phyloP scores from a whole-genome alignment of 345 rosid genomes.

The Eucalyptus melliodora region DNA sequence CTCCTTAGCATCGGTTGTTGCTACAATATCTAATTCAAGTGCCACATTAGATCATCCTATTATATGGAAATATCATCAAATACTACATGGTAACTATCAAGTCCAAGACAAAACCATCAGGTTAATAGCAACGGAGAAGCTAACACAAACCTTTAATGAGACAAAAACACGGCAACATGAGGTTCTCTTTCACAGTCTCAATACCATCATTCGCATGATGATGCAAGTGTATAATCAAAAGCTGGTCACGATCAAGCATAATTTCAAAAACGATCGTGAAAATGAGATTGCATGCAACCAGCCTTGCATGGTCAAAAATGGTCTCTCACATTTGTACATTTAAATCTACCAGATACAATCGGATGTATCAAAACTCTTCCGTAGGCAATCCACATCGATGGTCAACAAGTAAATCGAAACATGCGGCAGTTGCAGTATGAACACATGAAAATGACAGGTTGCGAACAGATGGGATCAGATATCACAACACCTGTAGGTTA shows the following conservation, averaged over 20 bases:
- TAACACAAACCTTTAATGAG: constrained; percentile 61
- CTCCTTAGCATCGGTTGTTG: too few relatives aligned
- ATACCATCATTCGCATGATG: constrained; percentile 88
- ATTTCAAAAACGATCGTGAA: constrained; percentile 84
- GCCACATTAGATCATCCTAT: too few relatives aligned
- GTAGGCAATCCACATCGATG: background rate
- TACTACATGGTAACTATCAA: too few relatives aligned
- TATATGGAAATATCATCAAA: too few relatives aligned
- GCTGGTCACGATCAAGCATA: constrained; percentile 91
- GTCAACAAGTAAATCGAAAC: background rate
- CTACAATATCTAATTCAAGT: too few relatives aligned
- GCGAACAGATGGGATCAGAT: background rate
- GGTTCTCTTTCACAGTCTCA: constrained; percentile 85
- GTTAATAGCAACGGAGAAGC: too few relatives aligned
- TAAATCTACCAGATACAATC: background rate
- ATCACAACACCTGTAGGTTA: background rate
- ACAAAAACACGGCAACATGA: constrained; percentile 78
- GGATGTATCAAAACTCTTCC: background rate
- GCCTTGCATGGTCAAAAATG: constrained; percentile 35
- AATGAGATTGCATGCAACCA: constrained; percentile 88
- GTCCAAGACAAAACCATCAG: too few relatives aligned
- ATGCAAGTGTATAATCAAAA: constrained; percentile 88
- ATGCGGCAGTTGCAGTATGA: background rate
- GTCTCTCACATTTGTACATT: background rate
- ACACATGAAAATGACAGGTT: background rate